Evolutionary conservation across 805 yeast species (phyloP).

Genomic region (Candida coleopterorum): DNA sequence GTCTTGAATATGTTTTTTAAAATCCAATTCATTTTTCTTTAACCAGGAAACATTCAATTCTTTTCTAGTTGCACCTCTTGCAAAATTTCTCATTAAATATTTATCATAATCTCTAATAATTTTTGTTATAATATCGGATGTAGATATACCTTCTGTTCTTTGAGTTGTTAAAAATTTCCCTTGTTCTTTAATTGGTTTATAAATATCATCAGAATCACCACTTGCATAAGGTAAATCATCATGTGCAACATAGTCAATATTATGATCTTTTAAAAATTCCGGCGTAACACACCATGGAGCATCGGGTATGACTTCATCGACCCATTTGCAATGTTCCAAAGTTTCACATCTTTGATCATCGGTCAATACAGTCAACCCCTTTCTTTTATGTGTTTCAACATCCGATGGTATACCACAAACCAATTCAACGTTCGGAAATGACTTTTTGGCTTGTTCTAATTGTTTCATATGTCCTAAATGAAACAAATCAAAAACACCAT

Average conservation of each 20-base stretch:
- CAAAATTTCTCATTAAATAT: constrained; percentile 93
- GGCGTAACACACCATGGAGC: constrained; percentile 96
- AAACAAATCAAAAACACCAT: constrained; percentile 95
- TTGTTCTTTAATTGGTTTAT: constrained; percentile 81
- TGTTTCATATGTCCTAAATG: constrained; percentile 98
- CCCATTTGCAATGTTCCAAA: constrained; percentile 93
- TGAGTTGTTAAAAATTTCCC: constrained; percentile 94
- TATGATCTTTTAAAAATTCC: constrained; percentile 70
- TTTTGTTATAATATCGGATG: constrained; percentile 92
- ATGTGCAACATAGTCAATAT: constrained; percentile 95
- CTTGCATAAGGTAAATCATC: constrained; percentile 95
- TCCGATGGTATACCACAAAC: constrained; percentile 94
- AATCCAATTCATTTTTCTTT: constrained; percentile 92
- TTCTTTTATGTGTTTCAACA: constrained; percentile 81
- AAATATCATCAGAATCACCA: constrained; percentile 85
- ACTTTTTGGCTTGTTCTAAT: constrained; percentile 91
- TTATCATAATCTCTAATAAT: constrained; percentile 95
- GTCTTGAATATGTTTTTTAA: constrained; percentile 84
- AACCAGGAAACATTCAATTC: constrained; percentile 97
- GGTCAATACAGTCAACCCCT: constrained; percentile 87
- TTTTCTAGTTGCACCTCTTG: constrained; percentile 94
- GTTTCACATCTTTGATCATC: constrained; percentile 89
- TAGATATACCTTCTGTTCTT: constrained; percentile 93
- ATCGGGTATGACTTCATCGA: constrained; percentile 88
- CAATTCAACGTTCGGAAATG: constrained; percentile 76